Base-by-base conservation (phyloP, 73 alveolate species). In the Uronychia binucleata region DNA sequence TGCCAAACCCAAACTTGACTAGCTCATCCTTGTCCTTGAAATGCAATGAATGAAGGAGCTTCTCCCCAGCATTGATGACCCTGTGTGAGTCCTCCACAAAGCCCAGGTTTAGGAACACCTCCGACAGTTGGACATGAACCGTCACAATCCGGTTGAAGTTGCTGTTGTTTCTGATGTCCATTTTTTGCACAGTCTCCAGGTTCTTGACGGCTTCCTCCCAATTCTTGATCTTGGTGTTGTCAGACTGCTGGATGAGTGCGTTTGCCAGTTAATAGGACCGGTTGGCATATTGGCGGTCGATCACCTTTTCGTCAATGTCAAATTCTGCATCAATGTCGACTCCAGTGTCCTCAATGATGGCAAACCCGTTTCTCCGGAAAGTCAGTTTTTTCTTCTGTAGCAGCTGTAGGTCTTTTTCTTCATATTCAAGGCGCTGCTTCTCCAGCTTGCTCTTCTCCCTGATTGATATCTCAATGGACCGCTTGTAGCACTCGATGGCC, bases 391-490 rank as follows among this genome's bases (percentile, higher is more conserved):
- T n/a, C 19, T 19, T 19, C 19, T 46, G 67, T 5, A 46, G 19
- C n/a, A 19, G n/a, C 19, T 46, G 67, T 5, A 11, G 5, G 67
- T 46, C 67, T 11, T 46, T 46, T 67, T 67, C 34, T 67, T 67
- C 78, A 26, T 26, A 67, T 67, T 67, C 78, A 13, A 67, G 34
- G 14, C 78, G 5, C 78, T 67, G 78, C 26, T 67, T 67, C 26
- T 67, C 78, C 1, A 67, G 32, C 26, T 67, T 25, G 5, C 32
- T 25, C 32, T 67, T 67, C 30, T 67, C 78, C 32, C 1, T 13
- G 29, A 67, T 67, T 26, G 78, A 67, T 14, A 67, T 67, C 30
- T 67, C 78, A 67, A 67, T 67, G 78, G 78, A 25, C 26, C 78
- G 14, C 30, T 67, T 67, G 30, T 67, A 67, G 5, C 78, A 25